Conservation (phyloP, 1,284 basidiomycete species). For the Sporisorium iseilematis-ciliati region DNA sequence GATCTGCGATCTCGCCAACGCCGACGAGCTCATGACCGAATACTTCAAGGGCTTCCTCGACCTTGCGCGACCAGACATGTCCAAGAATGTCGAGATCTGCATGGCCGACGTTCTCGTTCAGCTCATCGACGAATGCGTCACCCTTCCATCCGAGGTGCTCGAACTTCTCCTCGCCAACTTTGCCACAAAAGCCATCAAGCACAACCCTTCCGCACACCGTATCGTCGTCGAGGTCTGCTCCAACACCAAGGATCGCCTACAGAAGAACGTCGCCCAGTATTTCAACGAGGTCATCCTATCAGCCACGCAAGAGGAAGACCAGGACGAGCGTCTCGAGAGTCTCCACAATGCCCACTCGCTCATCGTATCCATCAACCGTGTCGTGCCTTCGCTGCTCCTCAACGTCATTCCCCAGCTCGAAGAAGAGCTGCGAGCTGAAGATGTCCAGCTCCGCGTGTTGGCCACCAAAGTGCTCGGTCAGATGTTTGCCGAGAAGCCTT, state of each 20-base stretch:
- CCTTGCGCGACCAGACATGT: conserved; percentile 75
- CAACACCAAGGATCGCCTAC: conserved; percentile 84
- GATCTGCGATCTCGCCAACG: conserved; percentile 87
- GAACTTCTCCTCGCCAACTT: conserved; percentile 88
- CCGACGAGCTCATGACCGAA: conserved; percentile 85
- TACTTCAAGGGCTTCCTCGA: conserved; percentile 87
- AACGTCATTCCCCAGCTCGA: conserved; percentile 94
- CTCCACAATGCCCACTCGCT: conserved; percentile 83
- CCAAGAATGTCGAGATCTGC: conserved; percentile 89
- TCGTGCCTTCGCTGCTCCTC: conserved; percentile 84
- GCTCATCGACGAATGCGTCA: conserved; percentile 85
- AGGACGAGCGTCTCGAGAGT: conserved; percentile 49
- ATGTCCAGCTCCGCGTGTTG: conserved; percentile 79
- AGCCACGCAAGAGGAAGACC: conserved; percentile 69
- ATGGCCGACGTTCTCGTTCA: conserved; percentile 89
- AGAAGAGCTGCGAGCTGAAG: conserved; percentile 85
- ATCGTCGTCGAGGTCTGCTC: conserved; percentile 92
- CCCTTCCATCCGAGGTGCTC: conserved; percentile 82
- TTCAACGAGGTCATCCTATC: conserved; percentile 69
- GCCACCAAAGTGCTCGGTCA: conserved; percentile 87
- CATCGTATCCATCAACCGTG: conserved; percentile 83
- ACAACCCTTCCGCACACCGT: conserved; percentile 76
- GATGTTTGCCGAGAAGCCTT: conserved; percentile 78
- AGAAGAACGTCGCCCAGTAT: conserved; percentile 83
- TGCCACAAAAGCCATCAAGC: conserved; percentile 76